These are phyloP conservation scores for Fusarium oligoseptatum DNA, from an alignment of 2,329 filamentous ascomycete species.

Conservation along the genomic window DNA sequence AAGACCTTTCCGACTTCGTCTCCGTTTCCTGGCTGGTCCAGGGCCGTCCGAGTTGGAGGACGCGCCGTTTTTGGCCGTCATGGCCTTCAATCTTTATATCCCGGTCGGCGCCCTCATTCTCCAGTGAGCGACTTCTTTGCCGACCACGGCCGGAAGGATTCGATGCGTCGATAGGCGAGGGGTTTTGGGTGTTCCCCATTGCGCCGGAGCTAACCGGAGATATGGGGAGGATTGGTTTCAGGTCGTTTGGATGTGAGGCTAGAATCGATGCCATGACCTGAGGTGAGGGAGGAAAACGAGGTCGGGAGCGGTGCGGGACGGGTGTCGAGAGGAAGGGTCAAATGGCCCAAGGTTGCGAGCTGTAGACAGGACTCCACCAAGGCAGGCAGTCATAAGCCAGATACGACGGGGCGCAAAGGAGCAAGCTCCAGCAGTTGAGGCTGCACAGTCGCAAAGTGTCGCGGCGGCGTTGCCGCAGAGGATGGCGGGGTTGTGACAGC, in stretches of 20 bases:
- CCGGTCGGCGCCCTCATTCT: constrained; percentile 57
- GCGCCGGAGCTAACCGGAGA: constrained; percentile 55
- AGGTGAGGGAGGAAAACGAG: constrained; percentile 10
- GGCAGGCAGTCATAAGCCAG: constrained; percentile 27
- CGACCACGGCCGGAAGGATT: constrained; percentile 53
- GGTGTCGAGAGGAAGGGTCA: neutral
- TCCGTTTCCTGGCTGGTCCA: constrained; percentile 73
- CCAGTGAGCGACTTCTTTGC: constrained; percentile 58
- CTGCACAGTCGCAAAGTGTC: constrained; percentile 30
- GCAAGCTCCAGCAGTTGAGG: constrained; percentile 18
- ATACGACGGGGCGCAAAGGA: constrained; percentile 15
- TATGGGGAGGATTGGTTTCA: constrained; percentile 54
- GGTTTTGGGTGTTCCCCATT: constrained; percentile 59
- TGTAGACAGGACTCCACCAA: constrained; percentile 19
- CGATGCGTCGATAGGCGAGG: constrained; percentile 51
- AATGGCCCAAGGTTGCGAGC: neutral
- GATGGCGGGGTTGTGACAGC: constrained; percentile 42
- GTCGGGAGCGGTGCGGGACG: neutral
- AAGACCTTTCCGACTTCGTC: constrained; percentile 80
- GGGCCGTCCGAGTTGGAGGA: constrained; percentile 68
- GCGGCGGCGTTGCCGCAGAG: constrained; percentile 22
- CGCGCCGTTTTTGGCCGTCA: constrained; percentile 55
- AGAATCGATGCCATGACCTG: constrained; percentile 47
- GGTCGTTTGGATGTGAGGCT: constrained; percentile 41
- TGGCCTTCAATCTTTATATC: constrained; percentile 55